Conservation (phyloP, 1,284 basidiomycete species). For the Fomitopsis betulina region DNA sequence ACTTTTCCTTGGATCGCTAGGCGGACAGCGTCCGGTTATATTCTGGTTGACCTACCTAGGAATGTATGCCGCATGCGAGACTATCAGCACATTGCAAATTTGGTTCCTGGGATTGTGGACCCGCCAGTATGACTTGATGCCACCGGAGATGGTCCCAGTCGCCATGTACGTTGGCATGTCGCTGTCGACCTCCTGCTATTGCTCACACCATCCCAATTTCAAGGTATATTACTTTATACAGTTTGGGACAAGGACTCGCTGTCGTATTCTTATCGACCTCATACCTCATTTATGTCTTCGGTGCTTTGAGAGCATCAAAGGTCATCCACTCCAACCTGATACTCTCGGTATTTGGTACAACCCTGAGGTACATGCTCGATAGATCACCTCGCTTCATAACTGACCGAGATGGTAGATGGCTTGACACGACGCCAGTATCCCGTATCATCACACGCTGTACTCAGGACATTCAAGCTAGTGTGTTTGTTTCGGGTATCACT, state of each 20-base stretch:
- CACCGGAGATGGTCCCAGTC: constrained; percentile 18
- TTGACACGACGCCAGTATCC: constrained; percentile 56
- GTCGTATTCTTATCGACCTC: constrained; percentile 25
- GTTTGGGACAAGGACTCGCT: constrained; percentile 28
- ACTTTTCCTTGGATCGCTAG: constrained; percentile 27
- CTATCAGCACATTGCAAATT: constrained; percentile 9
- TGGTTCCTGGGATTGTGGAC: constrained; percentile 30
- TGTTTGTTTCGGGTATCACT: background rate
- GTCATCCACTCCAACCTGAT: constrained; percentile 54
- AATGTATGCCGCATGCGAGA: constrained; percentile 16
- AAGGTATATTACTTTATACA: constrained; percentile 42
- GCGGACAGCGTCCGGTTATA: constrained; percentile 22
- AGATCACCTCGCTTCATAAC: background rate
- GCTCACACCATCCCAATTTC: background rate
- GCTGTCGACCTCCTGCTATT: background rate
- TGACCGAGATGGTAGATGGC: constrained; percentile 31
- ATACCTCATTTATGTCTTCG: constrained; percentile 33
- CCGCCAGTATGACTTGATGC: constrained; percentile 26
- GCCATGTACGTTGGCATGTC: constrained; percentile 16
- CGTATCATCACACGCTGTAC: constrained; percentile 56
- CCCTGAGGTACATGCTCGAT: constrained; percentile 32
- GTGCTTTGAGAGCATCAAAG: constrained; percentile 47
- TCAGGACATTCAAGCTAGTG: constrained; percentile 46
- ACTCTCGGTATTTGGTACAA: constrained; percentile 51
- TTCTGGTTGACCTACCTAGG: constrained; percentile 31